Evolutionary conservation across 129 eudicot genomes (phyloP), one percentile per base, ranked within the genome.

Genomic region (Oenanthe sinensis): DNA sequence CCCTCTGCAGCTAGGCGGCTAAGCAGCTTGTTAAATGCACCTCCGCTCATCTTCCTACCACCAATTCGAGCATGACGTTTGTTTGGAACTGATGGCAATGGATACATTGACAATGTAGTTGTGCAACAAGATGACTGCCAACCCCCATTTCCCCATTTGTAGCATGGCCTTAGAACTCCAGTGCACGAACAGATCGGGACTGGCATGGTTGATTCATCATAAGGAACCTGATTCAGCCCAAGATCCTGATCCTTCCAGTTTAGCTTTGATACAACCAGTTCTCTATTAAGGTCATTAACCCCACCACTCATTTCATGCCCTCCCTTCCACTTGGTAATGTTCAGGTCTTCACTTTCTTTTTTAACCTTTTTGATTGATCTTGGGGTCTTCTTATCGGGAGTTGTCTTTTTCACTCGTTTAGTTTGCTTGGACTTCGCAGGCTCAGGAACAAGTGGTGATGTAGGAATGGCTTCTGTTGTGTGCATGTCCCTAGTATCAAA

Each of bases 101-200:
- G 98, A 78, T 92, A 90, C 92, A 92, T 81, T 0, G 99, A 95
- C 83, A 92, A 43, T 44, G 94, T 90, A 55, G 90, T 92, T 0
- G 99, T 95, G 82, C 99, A 95, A 71, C 99, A 95, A 0, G 94
- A 90, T 0, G 94, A 92, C 33, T 92, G 99, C 99, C 97, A 90
- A 6, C 94, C 96, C 4, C 96, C 96, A 17, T 84, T 90, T 11
- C 97, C 97, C 97, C 97, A 92, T 78, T 95, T 95, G 81, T 95
- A 95, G 83, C 99, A 95, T 15, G 96, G 88, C 80, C 99, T 88
- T 33, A 88, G 74, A 4, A 78, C 89, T 6, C 97, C 97, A 0
- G 99, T 95, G 71, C 99, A 95, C 0, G 99, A 95, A 77, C 99
- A 95, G 37, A 90, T 91, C 0, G 99, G 97, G 65, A 87, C 90